phyloP scores from a whole-genome alignment of 2,329 filamentous ascomycete genomes.

The Rhinocladiella similis region DNA sequence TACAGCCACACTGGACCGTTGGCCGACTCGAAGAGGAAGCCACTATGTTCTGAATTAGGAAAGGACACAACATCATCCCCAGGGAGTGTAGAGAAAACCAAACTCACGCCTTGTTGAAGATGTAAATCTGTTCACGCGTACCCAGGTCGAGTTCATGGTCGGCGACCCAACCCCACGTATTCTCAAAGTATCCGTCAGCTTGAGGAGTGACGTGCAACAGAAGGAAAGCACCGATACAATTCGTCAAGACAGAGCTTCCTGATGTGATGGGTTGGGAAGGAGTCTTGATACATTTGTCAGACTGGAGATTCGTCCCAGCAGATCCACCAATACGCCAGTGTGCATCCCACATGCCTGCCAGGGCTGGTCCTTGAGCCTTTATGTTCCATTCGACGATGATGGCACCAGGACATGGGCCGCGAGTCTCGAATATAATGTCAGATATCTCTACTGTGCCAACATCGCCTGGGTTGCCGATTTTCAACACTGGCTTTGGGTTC shows the following conservation, averaged over 20 bases:
- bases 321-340: constrained; percentile 43
- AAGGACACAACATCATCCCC: too few species aligned
- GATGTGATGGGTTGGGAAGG: constrained; percentile 32
- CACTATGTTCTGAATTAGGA: constrained; percentile 36
- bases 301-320: constrained; percentile 35
- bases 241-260: constrained; percentile 29
- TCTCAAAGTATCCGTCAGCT: constrained; percentile 44
- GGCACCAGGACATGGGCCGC: constrained; percentile 38
- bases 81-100: background rate
- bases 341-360: constrained; percentile 35
- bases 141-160: constrained; percentile 36
- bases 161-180: constrained; percentile 37
- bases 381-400: constrained; percentile 42
- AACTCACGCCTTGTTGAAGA: constrained; percentile 53
- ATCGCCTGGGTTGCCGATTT: constrained; percentile 35
- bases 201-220: constrained; percentile 64
- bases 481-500: constrained; percentile 31
- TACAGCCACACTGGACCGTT: constrained; percentile 57
- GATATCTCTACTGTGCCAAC: constrained; percentile 38
- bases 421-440: constrained; percentile 37
- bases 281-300: constrained; percentile 34
- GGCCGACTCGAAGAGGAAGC: constrained; percentile 40
- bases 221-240: constrained; percentile 43
- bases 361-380: constrained; percentile 32
- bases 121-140: constrained; percentile 62